Evolutionary conservation across 495 filamentous ascomycete genomes (phyloP), one percentile per base, ranked within the genome.

Genomic region (Aspergillus sparsus): DNA sequence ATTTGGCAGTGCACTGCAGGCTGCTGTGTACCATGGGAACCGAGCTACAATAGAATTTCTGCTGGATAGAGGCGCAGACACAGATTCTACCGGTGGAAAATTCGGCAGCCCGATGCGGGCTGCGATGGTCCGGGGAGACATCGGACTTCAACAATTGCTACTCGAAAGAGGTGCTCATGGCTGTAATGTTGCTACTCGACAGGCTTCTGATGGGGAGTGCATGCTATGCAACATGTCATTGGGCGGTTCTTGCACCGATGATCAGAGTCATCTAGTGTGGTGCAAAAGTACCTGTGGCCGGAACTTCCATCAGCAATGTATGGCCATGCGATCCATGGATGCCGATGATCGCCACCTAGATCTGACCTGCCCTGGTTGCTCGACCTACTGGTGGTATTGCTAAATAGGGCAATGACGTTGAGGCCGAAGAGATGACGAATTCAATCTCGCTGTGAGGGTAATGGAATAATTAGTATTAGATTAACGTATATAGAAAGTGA

Each of bases 1-100:
- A 45, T 64, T 33, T 42, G 64, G 64, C 16, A 63, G 39, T 49
- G 42, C 64, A 0, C 62, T 66, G 4, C 61, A 66, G 21, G 54
- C 33, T 4, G 53, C 53, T n/a, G 36, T 34, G 7, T 55, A 37
- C 21, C 18, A 42, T n/a, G 53, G 53, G 33, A 13, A 42, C 15
- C 15, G 21, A 18, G 12, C 41, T 21, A 46, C 37, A 27, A 27
- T 49, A 13, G 18, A 15, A 31, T 21, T 61, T 13, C 47, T 60
- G 7, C 41, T 60, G n/a, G 37, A 60, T 8, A 15, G 6, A 7
- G 57, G 57, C 6, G 57, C 57, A 11, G 49, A 53, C 13, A 15
- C 37, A 3, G 11, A 45, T 44, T 5, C 10, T 9, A 10, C 37
- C n/a, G 37, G 37, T 6, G 37, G 37, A n/a, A 41, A n/a, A 7